Conservation (phyloP, 1,284 basidiomycete species). For the Sanguinoderma infundibulare region DNA sequence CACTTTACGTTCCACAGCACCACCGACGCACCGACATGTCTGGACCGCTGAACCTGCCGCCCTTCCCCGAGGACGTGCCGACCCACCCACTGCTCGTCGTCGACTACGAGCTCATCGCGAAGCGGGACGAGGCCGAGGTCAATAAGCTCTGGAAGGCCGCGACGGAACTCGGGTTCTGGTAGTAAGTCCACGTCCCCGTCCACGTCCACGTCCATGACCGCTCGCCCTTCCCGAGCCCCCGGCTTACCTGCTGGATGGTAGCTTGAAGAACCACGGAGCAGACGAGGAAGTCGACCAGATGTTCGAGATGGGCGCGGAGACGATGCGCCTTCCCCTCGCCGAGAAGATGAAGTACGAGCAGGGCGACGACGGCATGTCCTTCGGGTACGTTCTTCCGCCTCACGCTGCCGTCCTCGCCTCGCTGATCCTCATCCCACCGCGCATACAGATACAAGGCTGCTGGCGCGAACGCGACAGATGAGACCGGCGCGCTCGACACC, state of each 20-base stretch:
- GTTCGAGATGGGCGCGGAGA: conserved; percentile 43
- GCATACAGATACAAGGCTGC: conserved; percentile 38
- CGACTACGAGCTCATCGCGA: conserved; percentile 36
- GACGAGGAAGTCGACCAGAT: conserved; percentile 38
- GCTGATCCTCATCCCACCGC: neutral
- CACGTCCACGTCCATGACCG: too few relatives aligned
- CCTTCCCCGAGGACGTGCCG: conserved; percentile 41
- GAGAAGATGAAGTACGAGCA: conserved; percentile 45
- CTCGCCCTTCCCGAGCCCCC: too few relatives aligned
- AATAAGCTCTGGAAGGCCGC: conserved; percentile 37
- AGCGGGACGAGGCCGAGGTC: conserved; percentile 32
- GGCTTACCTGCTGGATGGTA: too few relatives aligned
- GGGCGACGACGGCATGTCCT: conserved; percentile 40
- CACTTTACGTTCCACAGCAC: too few relatives aligned
- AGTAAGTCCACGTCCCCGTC: conserved; percentile 33
- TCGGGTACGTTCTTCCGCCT: conserved; percentile 30
- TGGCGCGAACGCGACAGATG: conserved; percentile 40
- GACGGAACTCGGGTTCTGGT: conserved; percentile 39
- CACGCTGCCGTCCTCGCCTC: neutral
- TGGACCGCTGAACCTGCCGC: conserved; percentile 25
- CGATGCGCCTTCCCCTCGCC: conserved; percentile 40
- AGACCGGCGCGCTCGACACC: conserved; percentile 37
- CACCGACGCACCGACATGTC: conserved; percentile 16
- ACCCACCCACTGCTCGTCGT: conserved; percentile 41
- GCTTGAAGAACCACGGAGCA: conserved; percentile 41